phyloP scores from a whole-genome alignment of 495 filamentous ascomycete genomes.

The Podospora pseudopauciseta region DNA sequence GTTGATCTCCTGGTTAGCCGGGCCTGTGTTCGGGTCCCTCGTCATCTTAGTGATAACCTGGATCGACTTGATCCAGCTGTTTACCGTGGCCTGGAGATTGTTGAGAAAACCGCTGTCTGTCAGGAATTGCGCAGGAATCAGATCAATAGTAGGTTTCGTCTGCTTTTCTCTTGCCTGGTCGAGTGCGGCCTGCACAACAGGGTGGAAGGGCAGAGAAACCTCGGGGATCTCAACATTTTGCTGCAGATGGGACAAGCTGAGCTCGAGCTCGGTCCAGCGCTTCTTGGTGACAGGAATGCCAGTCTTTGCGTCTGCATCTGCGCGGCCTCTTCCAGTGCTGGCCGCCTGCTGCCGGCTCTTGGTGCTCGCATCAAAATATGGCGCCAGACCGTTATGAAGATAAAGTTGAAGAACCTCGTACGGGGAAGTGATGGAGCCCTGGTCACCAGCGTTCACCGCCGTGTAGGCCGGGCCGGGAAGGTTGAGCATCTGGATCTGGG shows the following conservation, averaged over 20 bases:
- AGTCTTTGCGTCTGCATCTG: conserved; percentile 83
- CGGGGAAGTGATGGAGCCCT: conserved; percentile 70
- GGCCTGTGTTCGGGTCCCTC: conserved; percentile 80
- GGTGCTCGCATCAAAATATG: conserved; percentile 93
- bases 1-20: conserved; percentile 94
- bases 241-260: conserved; percentile 84
- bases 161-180: conserved; percentile 64
- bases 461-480: conserved; percentile 73
- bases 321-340: conserved; percentile 61
- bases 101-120: conserved; percentile 89
- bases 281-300: conserved; percentile 96
- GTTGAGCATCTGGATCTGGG: conserved; percentile 88
- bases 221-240: conserved; percentile 98
- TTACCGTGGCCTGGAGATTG: conserved; percentile 86
- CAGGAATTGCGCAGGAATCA: conserved; percentile 67
- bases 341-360: conserved; percentile 74
- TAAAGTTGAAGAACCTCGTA: conserved; percentile 86
- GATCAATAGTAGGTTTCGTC: conserved; percentile 65
- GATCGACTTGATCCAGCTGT: conserved; percentile 97
- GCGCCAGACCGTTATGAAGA: conserved; percentile 80
- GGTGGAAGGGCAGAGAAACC: conserved; percentile 77
- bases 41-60: conserved; percentile 95
- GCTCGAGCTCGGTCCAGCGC: conserved; percentile 87
- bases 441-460: conserved; percentile 58
- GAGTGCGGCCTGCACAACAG: conserved; percentile 78